Percentiles rank a stretch among this genome's conserved stretches.
Evolutionary conservation across 768 basidiomycete genomes (phyloP).

Genomic region (Auricularia sp.): DNA sequence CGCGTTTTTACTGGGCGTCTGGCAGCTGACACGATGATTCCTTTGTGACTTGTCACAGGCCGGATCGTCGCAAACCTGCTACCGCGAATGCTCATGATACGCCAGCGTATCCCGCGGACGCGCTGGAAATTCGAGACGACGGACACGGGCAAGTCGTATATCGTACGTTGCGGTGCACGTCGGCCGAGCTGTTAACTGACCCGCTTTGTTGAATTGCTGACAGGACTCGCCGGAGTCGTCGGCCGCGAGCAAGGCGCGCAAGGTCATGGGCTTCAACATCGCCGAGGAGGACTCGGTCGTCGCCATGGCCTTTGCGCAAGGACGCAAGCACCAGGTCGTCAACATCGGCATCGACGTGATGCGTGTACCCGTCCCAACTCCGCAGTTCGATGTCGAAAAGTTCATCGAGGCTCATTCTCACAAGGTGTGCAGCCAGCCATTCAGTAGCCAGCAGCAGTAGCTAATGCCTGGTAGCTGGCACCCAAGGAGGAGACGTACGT

Average conservation of each 20-base stretch:
- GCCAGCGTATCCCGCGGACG: slow-evolving; percentile 64
- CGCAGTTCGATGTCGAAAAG: slow-evolving; percentile 49
- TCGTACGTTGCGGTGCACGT: slow-evolving; percentile 24
- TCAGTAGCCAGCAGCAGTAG: not conserved
- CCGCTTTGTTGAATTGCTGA: slow-evolving; percentile 35
- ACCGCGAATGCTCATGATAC: slow-evolving; percentile 78
- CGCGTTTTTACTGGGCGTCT: not conserved
- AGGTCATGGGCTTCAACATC: slow-evolving; percentile 14
- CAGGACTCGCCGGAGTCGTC: not conserved
- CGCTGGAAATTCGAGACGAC: slow-evolving; percentile 59
- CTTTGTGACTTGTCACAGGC: slow-evolving; percentile 31
- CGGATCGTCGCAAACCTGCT: slow-evolving; percentile 64
- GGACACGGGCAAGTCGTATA: slow-evolving; percentile 66
- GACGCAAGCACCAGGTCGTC: slow-evolving; percentile 60
- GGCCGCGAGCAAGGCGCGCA: not conserved
- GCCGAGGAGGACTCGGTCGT: slow-evolving; percentile 23
- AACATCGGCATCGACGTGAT: slow-evolving; percentile 79
- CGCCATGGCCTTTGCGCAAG: slow-evolving; percentile 45
- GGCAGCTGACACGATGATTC: not conserved
- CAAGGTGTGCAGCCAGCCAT: slow-evolving; percentile 42
- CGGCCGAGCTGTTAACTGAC: not conserved
- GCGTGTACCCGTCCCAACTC: not conserved
- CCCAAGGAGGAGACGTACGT: slow-evolving; percentile 45
- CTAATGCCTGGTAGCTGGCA: slow-evolving; percentile 28
- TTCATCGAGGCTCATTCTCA: slow-evolving; percentile 68